Evolutionary conservation across 352 stramenopile species (phyloP).

Genomic region (Aphanomyces euteiches): DNA sequence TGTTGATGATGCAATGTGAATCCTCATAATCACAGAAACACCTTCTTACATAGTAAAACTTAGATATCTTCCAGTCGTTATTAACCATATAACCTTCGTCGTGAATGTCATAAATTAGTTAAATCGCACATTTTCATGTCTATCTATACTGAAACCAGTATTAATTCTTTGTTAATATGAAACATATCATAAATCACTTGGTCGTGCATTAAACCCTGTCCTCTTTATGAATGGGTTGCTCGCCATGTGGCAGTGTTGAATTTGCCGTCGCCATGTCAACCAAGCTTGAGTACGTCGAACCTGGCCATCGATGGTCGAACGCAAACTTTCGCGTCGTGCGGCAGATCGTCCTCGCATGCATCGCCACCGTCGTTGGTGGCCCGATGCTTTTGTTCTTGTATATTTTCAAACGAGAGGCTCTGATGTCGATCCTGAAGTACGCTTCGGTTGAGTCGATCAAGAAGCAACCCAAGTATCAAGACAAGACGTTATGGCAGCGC

Average conservation of each 20-base stretch:
- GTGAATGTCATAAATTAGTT: too few species aligned
- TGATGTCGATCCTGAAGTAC: not conserved
- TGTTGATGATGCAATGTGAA: too few species aligned
- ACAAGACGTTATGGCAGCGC: not conserved
- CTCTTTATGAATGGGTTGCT: not conserved
- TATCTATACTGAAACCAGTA: too few species aligned
- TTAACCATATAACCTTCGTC: too few species aligned
- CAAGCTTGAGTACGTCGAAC: constrained; percentile 9
- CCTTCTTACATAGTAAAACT: too few species aligned
- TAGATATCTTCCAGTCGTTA: too few species aligned
- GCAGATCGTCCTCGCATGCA: not conserved
- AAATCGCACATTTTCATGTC: too few species aligned
- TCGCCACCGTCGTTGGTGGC: not conserved
- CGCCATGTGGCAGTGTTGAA: too few species aligned
- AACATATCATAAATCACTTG: too few species aligned
- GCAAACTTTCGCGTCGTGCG: not conserved
- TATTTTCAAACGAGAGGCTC: constrained; percentile 3
- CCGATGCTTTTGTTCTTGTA: not conserved
- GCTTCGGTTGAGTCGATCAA: constrained; percentile 6
- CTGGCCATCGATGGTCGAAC: not conserved
- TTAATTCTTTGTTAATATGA: too few species aligned
- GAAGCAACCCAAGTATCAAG: constrained; percentile 22
- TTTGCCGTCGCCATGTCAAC: constrained; percentile 1
- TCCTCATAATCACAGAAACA: too few species aligned
- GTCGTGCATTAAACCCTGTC: too few species aligned